Evolutionary conservation across 768 basidiomycete species (phyloP).

Genomic region (Mycena belliarum): DNA sequence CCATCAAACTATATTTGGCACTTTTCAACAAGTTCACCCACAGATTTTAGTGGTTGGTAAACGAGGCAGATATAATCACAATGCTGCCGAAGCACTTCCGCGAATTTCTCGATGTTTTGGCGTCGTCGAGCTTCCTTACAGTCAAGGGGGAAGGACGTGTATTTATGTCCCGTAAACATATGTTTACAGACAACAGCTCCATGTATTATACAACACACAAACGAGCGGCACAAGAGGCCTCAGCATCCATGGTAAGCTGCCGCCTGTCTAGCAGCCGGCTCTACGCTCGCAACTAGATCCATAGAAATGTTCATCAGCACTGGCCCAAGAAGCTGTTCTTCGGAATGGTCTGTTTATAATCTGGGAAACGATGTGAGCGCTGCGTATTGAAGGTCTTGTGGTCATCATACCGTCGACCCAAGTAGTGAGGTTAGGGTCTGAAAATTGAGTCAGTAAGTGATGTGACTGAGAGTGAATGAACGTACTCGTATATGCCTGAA

Average conservation of each 20-base stretch:
- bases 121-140: no score
- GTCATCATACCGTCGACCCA: constrained; percentile 34
- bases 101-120: no score
- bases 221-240: no score
- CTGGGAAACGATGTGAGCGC: constrained; percentile 35
- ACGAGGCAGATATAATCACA: no score
- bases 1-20: neutral
- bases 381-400: neutral
- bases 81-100: no score
- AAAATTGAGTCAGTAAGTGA: constrained; percentile 5
- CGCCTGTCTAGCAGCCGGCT: neutral
- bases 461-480: neutral
- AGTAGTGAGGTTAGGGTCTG: constrained; percentile 56
- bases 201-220: no score
- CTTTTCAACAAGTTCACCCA: neutral
- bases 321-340: constrained; percentile 79
- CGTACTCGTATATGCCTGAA: no score
- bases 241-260: no score
- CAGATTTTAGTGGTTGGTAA: no score
- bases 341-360: constrained; percentile 45
- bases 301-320: neutral
- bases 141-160: no score
- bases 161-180: no score
- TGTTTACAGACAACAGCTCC: no score
- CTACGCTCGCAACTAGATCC: neutral